Conservation (phyloP, 2,329 filamentous ascomycete species). For the Xylariaceae sp. region DNA sequence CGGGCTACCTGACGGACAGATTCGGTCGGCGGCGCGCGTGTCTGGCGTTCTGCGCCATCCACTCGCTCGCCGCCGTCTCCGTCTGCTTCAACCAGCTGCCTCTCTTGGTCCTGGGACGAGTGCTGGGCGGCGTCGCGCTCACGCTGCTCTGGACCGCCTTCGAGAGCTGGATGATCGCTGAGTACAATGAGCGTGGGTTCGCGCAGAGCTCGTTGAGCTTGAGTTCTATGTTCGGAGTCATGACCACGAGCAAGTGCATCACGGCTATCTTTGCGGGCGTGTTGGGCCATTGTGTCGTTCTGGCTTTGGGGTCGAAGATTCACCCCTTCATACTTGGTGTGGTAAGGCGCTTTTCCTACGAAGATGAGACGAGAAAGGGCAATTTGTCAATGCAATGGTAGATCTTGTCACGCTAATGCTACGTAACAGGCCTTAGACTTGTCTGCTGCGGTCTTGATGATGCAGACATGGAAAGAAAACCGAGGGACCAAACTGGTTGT, state of each 20-base stretch:
- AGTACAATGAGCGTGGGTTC: slow-evolving; percentile 56
- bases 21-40: slow-evolving; percentile 60
- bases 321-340: slow-evolving; percentile 57
- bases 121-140: slow-evolving; percentile 61
- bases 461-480: slow-evolving; percentile 43
- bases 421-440: slow-evolving; percentile 35
- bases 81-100: slow-evolving; percentile 48
- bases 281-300: slow-evolving; percentile 56
- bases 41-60: slow-evolving; percentile 60
- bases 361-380: no score
- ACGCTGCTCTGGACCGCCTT: slow-evolving; percentile 65
- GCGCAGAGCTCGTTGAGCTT: slow-evolving; percentile 49
- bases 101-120: slow-evolving; percentile 58
- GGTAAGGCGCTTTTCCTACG: slow-evolving; percentile 28
- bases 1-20: slow-evolving; percentile 56
- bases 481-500: slow-evolving; percentile 11
- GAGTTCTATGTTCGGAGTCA: slow-evolving; percentile 56
- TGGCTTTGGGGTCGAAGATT: slow-evolving; percentile 52
- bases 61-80: slow-evolving; percentile 59
- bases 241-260: slow-evolving; percentile 59
- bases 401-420: not conserved
- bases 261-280: slow-evolving; percentile 60
- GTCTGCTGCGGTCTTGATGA: slow-evolving; percentile 40
- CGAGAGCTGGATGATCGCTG: slow-evolving; percentile 67
- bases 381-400: not conserved